Percentiles rank a stretch among this genome's conserved stretches.
Conservation (phyloP, 345 rosid genomes). For the Odontarrhena argentea region DNA sequence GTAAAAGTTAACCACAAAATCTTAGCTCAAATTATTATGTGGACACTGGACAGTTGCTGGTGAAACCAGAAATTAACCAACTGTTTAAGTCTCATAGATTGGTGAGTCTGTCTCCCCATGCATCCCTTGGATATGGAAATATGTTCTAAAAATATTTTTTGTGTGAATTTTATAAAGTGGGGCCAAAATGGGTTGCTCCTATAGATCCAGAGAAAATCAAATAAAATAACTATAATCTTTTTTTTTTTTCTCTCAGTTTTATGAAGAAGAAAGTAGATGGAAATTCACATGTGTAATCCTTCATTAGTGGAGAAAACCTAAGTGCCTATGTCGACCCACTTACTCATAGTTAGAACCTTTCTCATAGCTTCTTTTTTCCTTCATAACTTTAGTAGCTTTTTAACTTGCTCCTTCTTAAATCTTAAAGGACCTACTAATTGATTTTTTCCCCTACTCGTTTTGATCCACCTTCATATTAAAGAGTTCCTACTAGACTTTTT, state of each 20-base stretch:
- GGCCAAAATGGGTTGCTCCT: constrained; percentile 29
- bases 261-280: constrained; percentile 22
- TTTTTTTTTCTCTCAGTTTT: neutral
- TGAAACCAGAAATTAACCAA: constrained; percentile 15
- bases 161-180: constrained; percentile 13
- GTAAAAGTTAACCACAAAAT: constrained; percentile 23
- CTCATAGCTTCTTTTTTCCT: neutral
- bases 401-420: neutral
- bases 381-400: constrained; percentile 8
- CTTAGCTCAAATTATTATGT: constrained; percentile 12
- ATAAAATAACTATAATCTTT: neutral
- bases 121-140: constrained; percentile 19
- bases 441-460: neutral
- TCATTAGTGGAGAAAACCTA: constrained; percentile 65
- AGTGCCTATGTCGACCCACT: constrained; percentile 46
- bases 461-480: neutral
- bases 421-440: neutral
- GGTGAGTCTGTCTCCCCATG: constrained; percentile 14
- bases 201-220: neutral
- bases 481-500: too few relatives aligned
- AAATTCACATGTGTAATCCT: constrained; percentile 65
- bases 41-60: neutral
- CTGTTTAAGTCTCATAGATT: constrained; percentile 11
- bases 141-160: neutral
- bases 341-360: constrained; percentile 30